phyloP scores from a whole-genome alignment of 768 basidiomycete genomes.

The Lentinula detonsa region DNA sequence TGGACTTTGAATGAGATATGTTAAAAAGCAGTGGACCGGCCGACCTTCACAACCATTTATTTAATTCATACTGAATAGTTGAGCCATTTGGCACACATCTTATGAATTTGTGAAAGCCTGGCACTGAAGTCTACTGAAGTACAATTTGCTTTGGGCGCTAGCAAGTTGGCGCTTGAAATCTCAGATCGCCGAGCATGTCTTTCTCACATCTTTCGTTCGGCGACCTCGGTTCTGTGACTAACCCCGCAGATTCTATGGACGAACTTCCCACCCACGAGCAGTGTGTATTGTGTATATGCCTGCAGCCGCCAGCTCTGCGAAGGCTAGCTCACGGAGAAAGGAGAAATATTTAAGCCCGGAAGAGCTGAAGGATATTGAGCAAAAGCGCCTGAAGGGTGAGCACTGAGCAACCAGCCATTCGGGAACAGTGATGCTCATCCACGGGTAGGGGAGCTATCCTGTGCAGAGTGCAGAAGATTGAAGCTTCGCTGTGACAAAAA shows the following conservation, averaged over 20 bases:
- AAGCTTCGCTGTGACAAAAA: conserved; percentile 46
- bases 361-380: conserved; percentile 45
- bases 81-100: no score
- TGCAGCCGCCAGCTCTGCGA: not conserved
- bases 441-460: conserved; percentile 41
- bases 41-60: conserved; percentile 16
- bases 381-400: conserved; percentile 41
- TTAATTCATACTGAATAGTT: not conserved
- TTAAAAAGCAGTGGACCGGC: conserved; percentile 24
- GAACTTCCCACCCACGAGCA: not conserved
- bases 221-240: not conserved
- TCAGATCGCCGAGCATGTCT: not conserved
- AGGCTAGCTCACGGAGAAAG: not conserved
- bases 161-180: no score
- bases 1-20: no score
- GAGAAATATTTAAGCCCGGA: conserved; percentile 17
- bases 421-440: not conserved
- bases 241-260: not conserved
- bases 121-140: no score
- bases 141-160: no score
- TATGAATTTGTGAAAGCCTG: no score
- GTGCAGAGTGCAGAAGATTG: conserved; percentile 45
- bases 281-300: not conserved
- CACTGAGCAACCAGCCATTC: not conserved
- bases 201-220: not conserved